Conservation (phyloP, 2,329 filamentous ascomycete species). For the Hypoxylon rubiginosum region DNA sequence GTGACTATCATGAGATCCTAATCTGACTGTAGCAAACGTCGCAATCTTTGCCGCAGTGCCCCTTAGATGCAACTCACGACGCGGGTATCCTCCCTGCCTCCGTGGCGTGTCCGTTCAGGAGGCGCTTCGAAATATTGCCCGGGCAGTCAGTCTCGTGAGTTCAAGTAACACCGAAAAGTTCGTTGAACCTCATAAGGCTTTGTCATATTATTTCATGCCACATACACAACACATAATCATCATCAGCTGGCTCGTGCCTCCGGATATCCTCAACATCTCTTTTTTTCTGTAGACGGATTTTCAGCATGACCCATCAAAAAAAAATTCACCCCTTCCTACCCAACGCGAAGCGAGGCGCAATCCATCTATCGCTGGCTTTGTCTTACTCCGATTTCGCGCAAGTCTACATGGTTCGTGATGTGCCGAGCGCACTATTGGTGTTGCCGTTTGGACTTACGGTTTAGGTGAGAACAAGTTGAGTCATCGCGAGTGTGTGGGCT, state of each 20-base stretch:
- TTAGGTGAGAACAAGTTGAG: constrained; percentile 42
- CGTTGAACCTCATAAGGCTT: constrained; percentile 4
- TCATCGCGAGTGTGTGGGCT: constrained; percentile 46
- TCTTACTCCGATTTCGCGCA: constrained; percentile 39
- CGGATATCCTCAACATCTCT: background rate
- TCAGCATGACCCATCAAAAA: constrained; percentile 23
- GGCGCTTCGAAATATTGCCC: constrained; percentile 6
- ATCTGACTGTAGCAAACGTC: constrained; percentile 13
- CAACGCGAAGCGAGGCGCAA: constrained; percentile 32
- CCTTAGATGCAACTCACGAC: constrained; percentile 1
- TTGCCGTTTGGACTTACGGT: constrained; percentile 23
- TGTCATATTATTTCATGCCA: constrained; percentile 20
- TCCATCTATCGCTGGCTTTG: constrained; percentile 4
- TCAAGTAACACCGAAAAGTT: constrained; percentile 17
- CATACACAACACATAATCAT: constrained; percentile 19
- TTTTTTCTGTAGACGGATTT: constrained; percentile 5
- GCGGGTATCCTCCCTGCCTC: constrained; percentile 16
- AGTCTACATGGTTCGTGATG: constrained; percentile 35
- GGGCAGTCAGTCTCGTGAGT: constrained; percentile 4
- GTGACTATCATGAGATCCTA: constrained; percentile 37
- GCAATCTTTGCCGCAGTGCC: constrained; percentile 5
- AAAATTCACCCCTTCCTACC: constrained; percentile 13
- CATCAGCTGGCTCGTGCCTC: constrained; percentile 14
- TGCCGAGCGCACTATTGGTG: constrained; percentile 28
- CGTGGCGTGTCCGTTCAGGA: constrained; percentile 8